Evolutionary conservation across 1,139 yeast genomes (phyloP), one percentile per base, ranked within the genome.

Genomic region (Kodamaea anthophila): DNA sequence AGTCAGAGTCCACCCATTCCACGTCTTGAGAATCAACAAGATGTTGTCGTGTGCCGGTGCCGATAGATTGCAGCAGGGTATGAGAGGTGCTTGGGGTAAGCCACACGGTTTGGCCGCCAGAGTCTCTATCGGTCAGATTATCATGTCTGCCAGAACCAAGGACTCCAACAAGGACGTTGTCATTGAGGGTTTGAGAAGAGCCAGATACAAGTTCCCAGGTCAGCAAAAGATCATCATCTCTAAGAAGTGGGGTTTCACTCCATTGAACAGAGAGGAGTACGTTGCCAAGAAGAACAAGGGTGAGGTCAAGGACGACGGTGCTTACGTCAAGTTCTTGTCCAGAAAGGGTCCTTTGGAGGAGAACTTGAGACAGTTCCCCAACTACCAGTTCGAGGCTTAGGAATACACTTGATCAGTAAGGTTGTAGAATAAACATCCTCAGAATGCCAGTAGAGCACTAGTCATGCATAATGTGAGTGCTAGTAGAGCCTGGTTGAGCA

Each of bases 21-120:
- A 91, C 80, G 98, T 93, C 55, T 83, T 91, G 71, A 85, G 98
- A 77, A 91, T 91, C 79, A 91, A 91, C 91, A 91, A 91, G 84
- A 91, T 91, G 98, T 86, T 91, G 95, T 91, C 98, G 62, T 91
- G 98, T 79, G 98, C 98, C 75, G 98, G 98, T 84, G 98, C 98
- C 67, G 98, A 91, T 88, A 86, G 98, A 84, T 81, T 91, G 74
- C 98, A 91, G 78, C 97, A 93, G 77, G 98, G 98, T 86, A 91
- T 91, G 98, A 88, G 98, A 85, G 94, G 94, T 80, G 98, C 98
- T 65, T 91, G 97, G 97, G 98, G 98, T 85, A 91, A 91, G 77
- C 98, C 98, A 61, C 96, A 88, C 60, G 98, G 98, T 77, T 80
- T 88, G 63, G 98, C 97, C 58, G 98, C 98, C 60, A 88, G 98